A percentile compares a stretch with the other conserved stretches of the same genome.
phyloP scores from a whole-genome alignment of 176 grass and related monocot species.

The Typha latifolia region DNA sequence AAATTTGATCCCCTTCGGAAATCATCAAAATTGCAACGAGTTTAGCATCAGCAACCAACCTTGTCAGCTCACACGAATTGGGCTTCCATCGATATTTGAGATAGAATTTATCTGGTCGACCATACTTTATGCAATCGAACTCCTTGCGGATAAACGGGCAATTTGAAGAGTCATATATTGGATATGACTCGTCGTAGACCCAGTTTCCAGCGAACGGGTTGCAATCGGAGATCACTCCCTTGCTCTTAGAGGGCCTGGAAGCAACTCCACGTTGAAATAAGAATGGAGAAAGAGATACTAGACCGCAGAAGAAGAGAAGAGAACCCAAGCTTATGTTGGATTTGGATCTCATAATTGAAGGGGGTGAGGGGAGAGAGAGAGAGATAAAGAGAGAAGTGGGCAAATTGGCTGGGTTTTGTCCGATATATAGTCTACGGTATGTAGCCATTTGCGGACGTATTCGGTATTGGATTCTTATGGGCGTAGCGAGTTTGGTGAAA shows the following conservation, averaged over 20 bases:
- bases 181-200: conserved; percentile 69
- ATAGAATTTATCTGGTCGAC: conserved; percentile 55
- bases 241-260: background rate
- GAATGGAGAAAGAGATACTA: background rate
- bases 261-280: background rate
- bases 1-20: background rate
- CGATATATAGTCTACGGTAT: background rate
- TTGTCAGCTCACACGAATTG: conserved; percentile 42
- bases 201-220: conserved; percentile 49
- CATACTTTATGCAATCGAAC: conserved; percentile 65
- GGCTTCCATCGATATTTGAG: conserved; percentile 80
- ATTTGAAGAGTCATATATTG: conserved; percentile 51
- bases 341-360: conserved; percentile 10
- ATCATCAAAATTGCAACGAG: background rate
- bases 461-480: no score
- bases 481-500: background rate
- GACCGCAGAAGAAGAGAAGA: conserved; percentile 9
- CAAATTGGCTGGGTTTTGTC: background rate
- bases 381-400: background rate
- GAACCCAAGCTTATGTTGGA: conserved; percentile 11
- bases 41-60: conserved; percentile 15
- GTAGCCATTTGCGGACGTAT: background rate
- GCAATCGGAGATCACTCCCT: conserved; percentile 20
- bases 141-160: conserved; percentile 81
- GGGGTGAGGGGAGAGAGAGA: background rate